Conservation (phyloP, 2,329 filamentous ascomycete genomes). For the Madurella fahalii region DNA sequence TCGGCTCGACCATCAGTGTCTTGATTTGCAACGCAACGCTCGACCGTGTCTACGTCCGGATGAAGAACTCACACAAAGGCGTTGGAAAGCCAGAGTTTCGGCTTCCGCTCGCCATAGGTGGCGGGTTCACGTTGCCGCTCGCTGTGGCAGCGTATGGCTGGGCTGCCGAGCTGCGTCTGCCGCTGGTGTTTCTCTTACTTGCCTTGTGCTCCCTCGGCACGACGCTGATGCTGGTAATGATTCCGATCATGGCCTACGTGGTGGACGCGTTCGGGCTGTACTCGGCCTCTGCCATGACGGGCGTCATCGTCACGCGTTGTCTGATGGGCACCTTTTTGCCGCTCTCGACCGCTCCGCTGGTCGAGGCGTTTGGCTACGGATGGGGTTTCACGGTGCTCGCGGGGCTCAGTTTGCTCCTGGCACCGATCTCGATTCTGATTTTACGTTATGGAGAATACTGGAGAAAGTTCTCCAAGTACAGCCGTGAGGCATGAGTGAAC, state of each 20-base stretch:
- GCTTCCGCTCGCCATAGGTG: constrained; percentile 48
- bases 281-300: constrained; percentile 54
- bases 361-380: constrained; percentile 47
- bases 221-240: constrained; percentile 41
- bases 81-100: constrained; percentile 50
- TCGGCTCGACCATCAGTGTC: constrained; percentile 46
- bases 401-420: constrained; percentile 38
- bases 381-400: constrained; percentile 47
- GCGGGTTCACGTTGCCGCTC: constrained; percentile 43
- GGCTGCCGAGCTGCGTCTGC: constrained; percentile 41
- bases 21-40: constrained; percentile 47
- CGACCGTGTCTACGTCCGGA: constrained; percentile 50
- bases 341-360: constrained; percentile 45
- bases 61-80: constrained; percentile 39
- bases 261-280: constrained; percentile 55
- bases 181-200: constrained; percentile 41
- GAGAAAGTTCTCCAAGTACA: constrained; percentile 49
- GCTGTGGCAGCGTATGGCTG: constrained; percentile 48
- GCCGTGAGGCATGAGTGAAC: constrained; percentile 32
- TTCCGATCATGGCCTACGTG: constrained; percentile 52
- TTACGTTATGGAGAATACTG: constrained; percentile 48
- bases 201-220: constrained; percentile 43
- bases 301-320: constrained; percentile 51
- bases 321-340: constrained; percentile 56
- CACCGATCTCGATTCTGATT: constrained; percentile 48